Conservation (phyloP, 148 eudicot species). For the Heliosperma pusillum region DNA sequence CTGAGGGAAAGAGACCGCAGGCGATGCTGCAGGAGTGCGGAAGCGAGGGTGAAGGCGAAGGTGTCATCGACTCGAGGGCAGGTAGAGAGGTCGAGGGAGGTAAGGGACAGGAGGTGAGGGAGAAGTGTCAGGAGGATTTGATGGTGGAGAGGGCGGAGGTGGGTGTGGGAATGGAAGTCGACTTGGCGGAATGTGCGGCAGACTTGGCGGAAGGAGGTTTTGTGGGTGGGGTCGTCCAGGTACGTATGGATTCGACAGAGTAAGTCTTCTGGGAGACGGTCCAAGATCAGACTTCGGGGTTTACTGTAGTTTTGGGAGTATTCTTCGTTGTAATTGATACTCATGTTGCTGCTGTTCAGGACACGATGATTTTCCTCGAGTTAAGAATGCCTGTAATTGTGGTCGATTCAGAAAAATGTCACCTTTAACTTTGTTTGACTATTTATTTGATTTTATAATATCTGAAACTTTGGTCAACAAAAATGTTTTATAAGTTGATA, state of each 20-base stretch:
- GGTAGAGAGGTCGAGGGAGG: constrained; percentile 55
- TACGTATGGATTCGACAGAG: constrained; percentile 36
- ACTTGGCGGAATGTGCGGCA: constrained; percentile 48
- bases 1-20: constrained; percentile 18
- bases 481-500: too few species aligned
- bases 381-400: too few species aligned
- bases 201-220: constrained; percentile 49
- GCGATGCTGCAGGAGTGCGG: constrained; percentile 20
- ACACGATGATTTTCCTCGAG: too few species aligned
- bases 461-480: too few species aligned
- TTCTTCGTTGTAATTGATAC: background rate
- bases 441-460: too few species aligned
- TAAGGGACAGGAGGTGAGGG: constrained; percentile 27
- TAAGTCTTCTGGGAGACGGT: constrained; percentile 55
- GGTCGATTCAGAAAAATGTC: too few species aligned
- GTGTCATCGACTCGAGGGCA: constrained; percentile 56
- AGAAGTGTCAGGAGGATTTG: constrained; percentile 43
- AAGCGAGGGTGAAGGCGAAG: constrained; percentile 21
- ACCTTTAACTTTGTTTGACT: too few species aligned
- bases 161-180: constrained; percentile 48
- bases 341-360: too few species aligned
- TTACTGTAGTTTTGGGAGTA: background rate
- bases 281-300: constrained; percentile 19
- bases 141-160: constrained; percentile 52
- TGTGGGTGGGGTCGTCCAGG: constrained; percentile 36